Conservation (phyloP, 2,329 filamentous ascomycete genomes). For the Penicillium verrucosum region DNA sequence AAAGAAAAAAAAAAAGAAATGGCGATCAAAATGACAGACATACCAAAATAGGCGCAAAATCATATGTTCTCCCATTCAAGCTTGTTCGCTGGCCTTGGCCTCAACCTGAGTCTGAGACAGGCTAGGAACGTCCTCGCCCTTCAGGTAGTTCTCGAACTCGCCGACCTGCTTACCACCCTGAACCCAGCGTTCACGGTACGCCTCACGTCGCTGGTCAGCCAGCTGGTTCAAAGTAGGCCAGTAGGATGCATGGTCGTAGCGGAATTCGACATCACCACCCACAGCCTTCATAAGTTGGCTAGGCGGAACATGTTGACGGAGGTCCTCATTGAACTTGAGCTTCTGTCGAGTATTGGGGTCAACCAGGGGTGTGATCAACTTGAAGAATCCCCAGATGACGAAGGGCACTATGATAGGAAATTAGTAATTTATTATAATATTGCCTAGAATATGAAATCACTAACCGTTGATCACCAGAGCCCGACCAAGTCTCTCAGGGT, state of each 20-base stretch:
- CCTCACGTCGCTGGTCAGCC: slow-evolving; percentile 62
- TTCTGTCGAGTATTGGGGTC: slow-evolving; percentile 91
- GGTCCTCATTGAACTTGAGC: slow-evolving; percentile 95
- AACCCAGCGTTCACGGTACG: slow-evolving; percentile 69
- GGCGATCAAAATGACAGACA: neutral
- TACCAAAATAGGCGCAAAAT: neutral
- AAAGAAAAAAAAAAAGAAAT: neutral
- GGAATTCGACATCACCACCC: slow-evolving; percentile 78
- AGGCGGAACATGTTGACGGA: slow-evolving; percentile 74
- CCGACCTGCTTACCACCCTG: slow-evolving; percentile 76
- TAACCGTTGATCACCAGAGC: slow-evolving; percentile 85
- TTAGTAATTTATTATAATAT: neutral
- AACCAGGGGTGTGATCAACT: slow-evolving; percentile 92
- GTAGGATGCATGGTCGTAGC: slow-evolving; percentile 84
- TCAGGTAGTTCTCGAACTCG: slow-evolving; percentile 83
- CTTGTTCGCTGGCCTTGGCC: slow-evolving; percentile 9
- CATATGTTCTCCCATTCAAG: neutral
- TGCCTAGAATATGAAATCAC: slow-evolving; percentile 25
- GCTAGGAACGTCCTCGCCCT: slow-evolving; percentile 56
- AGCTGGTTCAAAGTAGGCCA: slow-evolving; percentile 81
- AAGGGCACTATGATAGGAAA: slow-evolving; percentile 66
- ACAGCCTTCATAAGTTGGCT: slow-evolving; percentile 78
- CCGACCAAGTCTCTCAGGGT: slow-evolving; percentile 84
- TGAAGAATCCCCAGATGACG: slow-evolving; percentile 92
- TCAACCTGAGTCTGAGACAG: slow-evolving; percentile 30